Conservation (phyloP, 345 rosid species). For the Acer campestre region DNA sequence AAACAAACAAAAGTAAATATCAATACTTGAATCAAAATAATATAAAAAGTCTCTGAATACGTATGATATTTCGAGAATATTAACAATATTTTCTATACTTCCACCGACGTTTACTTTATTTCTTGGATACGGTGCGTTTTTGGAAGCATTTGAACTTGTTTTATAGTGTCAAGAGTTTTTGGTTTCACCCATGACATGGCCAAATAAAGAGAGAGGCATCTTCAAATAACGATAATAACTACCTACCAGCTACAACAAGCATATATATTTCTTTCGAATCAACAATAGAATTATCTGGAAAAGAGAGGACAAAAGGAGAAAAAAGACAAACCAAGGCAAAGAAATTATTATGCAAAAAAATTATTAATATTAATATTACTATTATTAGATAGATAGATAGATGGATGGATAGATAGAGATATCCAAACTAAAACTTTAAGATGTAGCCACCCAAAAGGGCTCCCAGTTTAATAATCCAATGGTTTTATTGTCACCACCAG, state of each 20-base stretch:
- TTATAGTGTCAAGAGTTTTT: too few relatives aligned
- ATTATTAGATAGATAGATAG: constrained; percentile 16
- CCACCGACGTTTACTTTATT: too few relatives aligned
- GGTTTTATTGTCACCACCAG: constrained; percentile 9
- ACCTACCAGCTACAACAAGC: constrained; percentile 24
- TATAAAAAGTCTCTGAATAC: too few relatives aligned
- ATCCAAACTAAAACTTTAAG: constrained; percentile 45
- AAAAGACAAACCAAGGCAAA: too few relatives aligned
- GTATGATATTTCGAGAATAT: too few relatives aligned
- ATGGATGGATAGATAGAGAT: too few relatives aligned
- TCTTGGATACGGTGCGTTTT: too few relatives aligned
- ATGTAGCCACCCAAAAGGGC: constrained; percentile 64
- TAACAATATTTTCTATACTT: too few relatives aligned
- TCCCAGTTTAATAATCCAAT: constrained; percentile 58
- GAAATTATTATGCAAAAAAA: constrained; percentile 5
- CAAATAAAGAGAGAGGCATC: constrained; percentile 1
- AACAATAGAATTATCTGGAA: neutral
- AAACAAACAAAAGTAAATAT: too few relatives aligned
- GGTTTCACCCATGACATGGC: neutral
- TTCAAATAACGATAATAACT: constrained; percentile 33
- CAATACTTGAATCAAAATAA: too few relatives aligned
- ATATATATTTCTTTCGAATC: neutral
- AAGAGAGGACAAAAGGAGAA: neutral
- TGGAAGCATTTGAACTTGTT: too few relatives aligned
- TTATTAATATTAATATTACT: neutral